A percentile compares a stretch with the other conserved stretches of the same genome.
These are phyloP conservation scores for Sporothrix variecibatus DNA, from an alignment of 2,329 filamentous ascomycete species.

Conservation along the genomic window DNA sequence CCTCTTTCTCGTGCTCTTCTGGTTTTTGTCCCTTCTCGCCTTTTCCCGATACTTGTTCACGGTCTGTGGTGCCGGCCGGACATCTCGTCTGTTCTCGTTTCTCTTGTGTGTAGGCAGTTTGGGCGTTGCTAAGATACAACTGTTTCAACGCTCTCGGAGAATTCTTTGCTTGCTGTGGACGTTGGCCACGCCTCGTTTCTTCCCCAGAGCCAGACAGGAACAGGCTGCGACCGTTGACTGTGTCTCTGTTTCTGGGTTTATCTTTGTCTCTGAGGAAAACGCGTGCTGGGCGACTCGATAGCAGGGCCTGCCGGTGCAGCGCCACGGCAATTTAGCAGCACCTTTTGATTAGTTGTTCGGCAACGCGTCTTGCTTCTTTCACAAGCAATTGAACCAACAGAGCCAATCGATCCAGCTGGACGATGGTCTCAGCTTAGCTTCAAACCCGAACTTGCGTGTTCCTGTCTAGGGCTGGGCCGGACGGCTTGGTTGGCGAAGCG, in stretches of 20 bases:
- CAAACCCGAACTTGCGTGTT: not conserved
- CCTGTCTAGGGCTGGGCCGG: slow-evolving; percentile 4
- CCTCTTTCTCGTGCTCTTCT: not conserved
- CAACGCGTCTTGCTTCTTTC: not conserved
- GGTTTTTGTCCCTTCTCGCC: not conserved
- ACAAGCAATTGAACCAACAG: not conserved
- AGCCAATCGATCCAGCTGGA: not conserved
- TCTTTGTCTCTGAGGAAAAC: not conserved
- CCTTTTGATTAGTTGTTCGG: not conserved
- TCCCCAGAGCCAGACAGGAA: not conserved
- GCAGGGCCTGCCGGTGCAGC: not conserved
- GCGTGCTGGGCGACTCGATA: not conserved
- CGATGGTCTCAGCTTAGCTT: not conserved
- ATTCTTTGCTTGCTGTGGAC: not conserved
- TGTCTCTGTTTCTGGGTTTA: not conserved
- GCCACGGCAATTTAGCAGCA: not conserved
- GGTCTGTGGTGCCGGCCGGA: not conserved
- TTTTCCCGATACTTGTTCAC: not conserved
- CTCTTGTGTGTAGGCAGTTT: not conserved
- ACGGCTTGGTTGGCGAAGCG: not conserved
- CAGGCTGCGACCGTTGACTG: not conserved
- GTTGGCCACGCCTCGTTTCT: not conserved
- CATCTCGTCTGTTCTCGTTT: slow-evolving; percentile 13
- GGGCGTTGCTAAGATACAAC: not conserved
- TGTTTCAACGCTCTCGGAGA: not conserved